Base-by-base conservation (phyloP, 352 stramenopile species). In the Phytophthora capsici region DNA sequence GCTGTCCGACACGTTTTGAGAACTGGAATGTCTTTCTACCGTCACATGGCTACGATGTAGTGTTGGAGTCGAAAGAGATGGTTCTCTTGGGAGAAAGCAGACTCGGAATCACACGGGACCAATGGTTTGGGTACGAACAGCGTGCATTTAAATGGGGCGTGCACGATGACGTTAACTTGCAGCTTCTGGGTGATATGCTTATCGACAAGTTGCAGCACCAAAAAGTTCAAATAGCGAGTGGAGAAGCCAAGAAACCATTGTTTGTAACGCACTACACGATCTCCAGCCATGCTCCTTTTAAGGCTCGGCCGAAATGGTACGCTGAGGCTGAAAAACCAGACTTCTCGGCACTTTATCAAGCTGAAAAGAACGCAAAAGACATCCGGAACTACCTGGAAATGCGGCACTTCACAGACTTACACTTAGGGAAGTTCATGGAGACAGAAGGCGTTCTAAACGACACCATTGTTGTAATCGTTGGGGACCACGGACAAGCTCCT, bases 211-310 rank as follows among this genome's bases (percentile, higher is more conserved):
- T 64, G 3, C 55, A 53, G 19, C 43, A 64, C 20, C 74, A 86
- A 38, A 46, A 32, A 0, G 37, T 63, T 23, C 63, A 63, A 8
- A 36, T 66, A 22, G 34, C 37, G 4, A 54, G 20, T 2, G 63
- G 59, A 0, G 23, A 74, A 7, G 30, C 57, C 0, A 82, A 81
- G 52, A 63, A 66, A 28, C 74, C 79, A 12, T 66, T 82, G 23
- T 86, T 85, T 46, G 51, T 77, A 25, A 88, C 75, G n/a, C 75
- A 84, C 53, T 88, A 84, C 63, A 84, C 76, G 17, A 88, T 88
- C 62, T 84, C 74, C 8, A 86, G 74, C 32, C 80, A 88, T 53
- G 65, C 26, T 50, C 72, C 51, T 71, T 75, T 56, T 28, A 47
- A 49, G 52, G 73, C 6, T 53, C 61, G 62, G 1, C 72, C 79